These are phyloP conservation scores for Jacaranda mimosifolia DNA, from an alignment of 257 asterid species.

Conservation along the genomic window DNA sequence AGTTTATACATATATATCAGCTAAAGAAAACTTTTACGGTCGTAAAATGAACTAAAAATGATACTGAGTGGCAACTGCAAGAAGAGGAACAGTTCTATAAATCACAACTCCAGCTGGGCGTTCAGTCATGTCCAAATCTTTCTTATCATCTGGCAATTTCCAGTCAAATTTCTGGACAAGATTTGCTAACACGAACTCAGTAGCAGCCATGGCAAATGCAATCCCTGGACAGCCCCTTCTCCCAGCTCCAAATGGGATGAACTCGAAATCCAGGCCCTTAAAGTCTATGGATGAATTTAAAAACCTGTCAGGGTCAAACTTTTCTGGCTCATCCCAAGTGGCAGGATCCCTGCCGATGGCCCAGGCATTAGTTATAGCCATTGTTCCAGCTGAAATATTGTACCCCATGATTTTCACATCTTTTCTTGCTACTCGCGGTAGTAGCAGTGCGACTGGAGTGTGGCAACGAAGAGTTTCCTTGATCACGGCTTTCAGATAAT, in stretches of 20 bases:
- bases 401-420: constrained; percentile 49
- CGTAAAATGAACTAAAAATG: too few relatives aligned
- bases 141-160: constrained; percentile 40
- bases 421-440: constrained; percentile 43
- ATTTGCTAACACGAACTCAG: constrained; percentile 48
- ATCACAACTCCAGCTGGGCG: constrained; percentile 36
- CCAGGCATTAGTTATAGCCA: constrained; percentile 48
- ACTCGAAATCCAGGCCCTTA: constrained; percentile 42
- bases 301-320: too few relatives aligned
- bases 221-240: constrained; percentile 54
- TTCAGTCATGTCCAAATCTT: neutral
- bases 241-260: constrained; percentile 53
- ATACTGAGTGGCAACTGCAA: constrained; percentile 30
- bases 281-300: constrained; percentile 49
- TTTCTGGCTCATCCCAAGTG: too few relatives aligned
- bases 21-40: too few relatives aligned
- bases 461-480: constrained; percentile 54
- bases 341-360: too few relatives aligned
- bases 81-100: constrained; percentile 43
- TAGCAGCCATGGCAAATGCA: constrained; percentile 34
- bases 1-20: too few relatives aligned
- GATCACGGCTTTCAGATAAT: constrained; percentile 52
- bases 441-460: too few relatives aligned
- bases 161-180: constrained; percentile 43
- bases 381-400: constrained; percentile 47